These are phyloP conservation scores for Microbotryum intermedium DNA, from an alignment of 1,284 basidiomycete species.

Conservation along the genomic window DNA sequence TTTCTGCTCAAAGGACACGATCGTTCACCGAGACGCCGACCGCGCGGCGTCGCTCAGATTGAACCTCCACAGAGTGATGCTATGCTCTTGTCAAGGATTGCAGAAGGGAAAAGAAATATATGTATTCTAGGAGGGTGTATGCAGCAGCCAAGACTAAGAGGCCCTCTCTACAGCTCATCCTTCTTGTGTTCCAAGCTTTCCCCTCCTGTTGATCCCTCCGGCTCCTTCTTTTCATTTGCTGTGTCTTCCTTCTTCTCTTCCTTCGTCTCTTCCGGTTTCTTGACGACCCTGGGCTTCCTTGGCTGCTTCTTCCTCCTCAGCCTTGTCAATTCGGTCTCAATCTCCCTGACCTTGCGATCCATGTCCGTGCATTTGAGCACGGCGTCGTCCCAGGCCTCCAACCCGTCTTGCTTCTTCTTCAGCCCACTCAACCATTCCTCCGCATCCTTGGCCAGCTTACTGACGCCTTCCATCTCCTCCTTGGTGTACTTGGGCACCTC, in stretches of 20 bases:
- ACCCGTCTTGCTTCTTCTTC: conserved; percentile 67
- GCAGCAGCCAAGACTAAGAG: no score
- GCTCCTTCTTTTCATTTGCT: conserved; percentile 15
- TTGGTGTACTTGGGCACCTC: conserved; percentile 56
- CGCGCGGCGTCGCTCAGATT: no score
- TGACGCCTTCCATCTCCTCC: conserved; percentile 65
- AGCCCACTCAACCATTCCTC: conserved; percentile 68
- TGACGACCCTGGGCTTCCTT: conserved; percentile 15
- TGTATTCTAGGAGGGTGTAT: no score
- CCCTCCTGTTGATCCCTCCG: conserved; percentile 2
- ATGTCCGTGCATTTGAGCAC: conserved; percentile 72
- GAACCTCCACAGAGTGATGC: no score
- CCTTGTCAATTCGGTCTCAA: conserved; percentile 57
- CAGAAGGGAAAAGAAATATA: no score
- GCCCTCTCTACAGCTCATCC: conserved; percentile 2
- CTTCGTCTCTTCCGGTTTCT: not conserved
- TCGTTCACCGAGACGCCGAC: no score
- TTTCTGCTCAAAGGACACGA: no score
- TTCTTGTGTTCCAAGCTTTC: not conserved
- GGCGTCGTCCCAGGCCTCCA: conserved; percentile 66
- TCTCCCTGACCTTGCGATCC: conserved; percentile 63
- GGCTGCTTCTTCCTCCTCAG: conserved; percentile 27
- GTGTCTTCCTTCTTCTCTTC: not conserved
- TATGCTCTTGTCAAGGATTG: no score
- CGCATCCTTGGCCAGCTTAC: conserved; percentile 63